Base-by-base conservation (phyloP, 2,329 filamentous ascomycete genomes). In the Aspergillus persii region DNA sequence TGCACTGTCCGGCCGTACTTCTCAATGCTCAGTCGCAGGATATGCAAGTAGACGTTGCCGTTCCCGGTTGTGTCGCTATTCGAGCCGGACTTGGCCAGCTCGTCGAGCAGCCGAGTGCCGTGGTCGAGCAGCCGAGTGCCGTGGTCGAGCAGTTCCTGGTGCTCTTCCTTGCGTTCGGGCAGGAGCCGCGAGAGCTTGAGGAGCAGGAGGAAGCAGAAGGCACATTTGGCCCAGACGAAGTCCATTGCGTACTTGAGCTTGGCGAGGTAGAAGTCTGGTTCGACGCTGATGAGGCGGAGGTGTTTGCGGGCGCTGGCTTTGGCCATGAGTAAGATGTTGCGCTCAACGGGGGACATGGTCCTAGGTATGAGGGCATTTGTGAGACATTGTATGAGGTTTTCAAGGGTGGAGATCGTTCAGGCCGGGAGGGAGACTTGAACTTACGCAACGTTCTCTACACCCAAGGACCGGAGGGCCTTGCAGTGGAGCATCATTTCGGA, bases 211-310 rank as follows among this genome's bases (percentile, higher is more conserved):
- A 84, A 81, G n/a, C 81, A 84, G 61, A 84, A 85, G 0, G 82
- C 81, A 53, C 81, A 82, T 66, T 85, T 85, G 0, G 82, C 83
- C 82, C 83, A 84, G 23, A 85, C 82, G 59, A 84, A 85, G 56
- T 84, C 82, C 77, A 84, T 83, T 0, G 82, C 81, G 62, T 80
- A 84, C 31, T 77, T 78, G 36, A 85, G 77, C 15, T 80, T 81
- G 12, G 74, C 77, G 8, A 85, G 76, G 63, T 85, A 85, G 2
- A 73, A 66, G 12, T 76, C 69, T 49, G 79, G 75, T 50, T 80
- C 73, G n/a, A 71, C 63, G 39, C 83, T 74, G 36, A 84, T 78
- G 18, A 81, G 77, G 3, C 77, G 73, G 3, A 85, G 73, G 57
- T 85, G 83, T 56, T 79, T 72, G n/a, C 77, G 74, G 11, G 83